These are phyloP conservation scores for Pythium insidiosum DNA, from an alignment of 352 stramenopile species.

Conservation along the genomic window DNA sequence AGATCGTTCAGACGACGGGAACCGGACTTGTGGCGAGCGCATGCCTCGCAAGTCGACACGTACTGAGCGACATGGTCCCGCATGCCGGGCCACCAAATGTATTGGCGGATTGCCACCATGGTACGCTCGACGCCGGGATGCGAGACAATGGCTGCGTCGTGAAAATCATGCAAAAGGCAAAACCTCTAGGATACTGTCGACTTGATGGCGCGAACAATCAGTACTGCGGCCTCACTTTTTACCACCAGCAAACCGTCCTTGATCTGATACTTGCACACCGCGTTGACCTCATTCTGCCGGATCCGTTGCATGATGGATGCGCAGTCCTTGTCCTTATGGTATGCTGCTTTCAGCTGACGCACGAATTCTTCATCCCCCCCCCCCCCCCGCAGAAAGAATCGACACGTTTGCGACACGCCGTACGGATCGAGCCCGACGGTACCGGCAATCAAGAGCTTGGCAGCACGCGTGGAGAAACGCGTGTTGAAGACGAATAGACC, in stretches of 20 bases:
- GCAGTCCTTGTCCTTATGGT: not conserved
- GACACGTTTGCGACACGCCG: not conserved
- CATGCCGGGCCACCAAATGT: slow-evolving; percentile 8
- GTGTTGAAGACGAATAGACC: not conserved
- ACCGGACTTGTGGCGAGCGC: slow-evolving; percentile 11
- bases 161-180: slow-evolving; percentile 4
- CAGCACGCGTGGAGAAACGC: not conserved
- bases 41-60: slow-evolving; percentile 9
- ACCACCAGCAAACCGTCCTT: not conserved
- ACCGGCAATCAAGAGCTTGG: not conserved
- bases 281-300: not conserved
- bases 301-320: not conserved
- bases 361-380: not conserved
- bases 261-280: not conserved
- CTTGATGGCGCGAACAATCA: not conserved
- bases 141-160: slow-evolving; percentile 5
- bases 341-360: not conserved
- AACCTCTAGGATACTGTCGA: not conserved
- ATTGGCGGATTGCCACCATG: slow-evolving; percentile 4
- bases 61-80: slow-evolving; percentile 6
- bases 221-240: not conserved
- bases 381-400: not conserved
- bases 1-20: slow-evolving; percentile 2
- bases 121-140: slow-evolving; percentile 7
- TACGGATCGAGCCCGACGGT: not conserved